Percentiles rank a stretch among this genome's conserved stretches.
Conservation (phyloP, 257 asterid species). For the Nicotiana benthamiana region DNA sequence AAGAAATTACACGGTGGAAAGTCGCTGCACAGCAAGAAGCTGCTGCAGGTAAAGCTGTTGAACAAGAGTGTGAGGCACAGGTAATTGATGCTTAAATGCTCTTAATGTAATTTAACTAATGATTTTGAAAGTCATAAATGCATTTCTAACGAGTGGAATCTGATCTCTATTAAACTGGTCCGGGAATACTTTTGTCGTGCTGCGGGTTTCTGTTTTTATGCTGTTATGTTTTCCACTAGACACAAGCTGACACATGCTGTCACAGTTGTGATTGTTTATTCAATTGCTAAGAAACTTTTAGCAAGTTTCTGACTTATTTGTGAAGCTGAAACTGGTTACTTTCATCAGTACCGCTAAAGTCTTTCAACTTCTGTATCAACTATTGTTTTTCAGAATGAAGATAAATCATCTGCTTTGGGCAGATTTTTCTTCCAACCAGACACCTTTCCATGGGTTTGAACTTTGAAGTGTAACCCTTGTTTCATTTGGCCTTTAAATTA, state of each 20-base stretch:
- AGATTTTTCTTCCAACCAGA: neutral
- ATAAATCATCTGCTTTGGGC: neutral
- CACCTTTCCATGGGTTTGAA: neutral
- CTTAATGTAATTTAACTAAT: neutral
- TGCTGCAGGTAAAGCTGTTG: constrained; percentile 92
- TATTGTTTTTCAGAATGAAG: neutral
- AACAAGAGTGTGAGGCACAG: constrained; percentile 68
- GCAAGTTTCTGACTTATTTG: neutral
- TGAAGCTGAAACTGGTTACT: neutral
- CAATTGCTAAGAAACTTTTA: neutral
- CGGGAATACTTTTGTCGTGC: neutral
- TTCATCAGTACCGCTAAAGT: neutral
- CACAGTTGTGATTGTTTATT: neutral
- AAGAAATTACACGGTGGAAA: constrained; percentile 93
- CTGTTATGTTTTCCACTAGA: neutral
- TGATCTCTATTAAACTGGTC: neutral
- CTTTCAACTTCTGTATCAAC: neutral
- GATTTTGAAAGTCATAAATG: neutral
- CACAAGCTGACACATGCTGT: neutral
- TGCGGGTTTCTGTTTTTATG: neutral
- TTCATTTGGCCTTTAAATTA: neutral
- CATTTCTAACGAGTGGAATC: neutral
- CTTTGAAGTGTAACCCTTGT: neutral
- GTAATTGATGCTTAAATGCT: constrained; percentile 22
- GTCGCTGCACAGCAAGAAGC: constrained; percentile 98